phyloP scores from a whole-genome alignment of 345 rosid genomes.

The Eucalyptus sp. region DNA sequence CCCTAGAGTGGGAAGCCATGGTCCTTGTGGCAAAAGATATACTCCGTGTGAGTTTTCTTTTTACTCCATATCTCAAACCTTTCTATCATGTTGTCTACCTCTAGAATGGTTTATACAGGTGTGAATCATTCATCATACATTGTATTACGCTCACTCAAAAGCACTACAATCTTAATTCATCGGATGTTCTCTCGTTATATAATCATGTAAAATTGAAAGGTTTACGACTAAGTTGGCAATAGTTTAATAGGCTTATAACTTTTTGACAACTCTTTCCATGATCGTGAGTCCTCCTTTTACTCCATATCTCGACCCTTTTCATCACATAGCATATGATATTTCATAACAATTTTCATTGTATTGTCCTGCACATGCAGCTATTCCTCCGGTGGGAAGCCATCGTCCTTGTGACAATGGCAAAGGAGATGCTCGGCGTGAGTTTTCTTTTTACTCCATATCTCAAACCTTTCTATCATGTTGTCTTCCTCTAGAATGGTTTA shows the following conservation, averaged over 20 bases:
- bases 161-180: accelerated
- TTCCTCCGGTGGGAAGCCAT: too few relatives aligned
- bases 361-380: not conserved
- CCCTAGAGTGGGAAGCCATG: too few relatives aligned
- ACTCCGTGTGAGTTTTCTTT: not conserved
- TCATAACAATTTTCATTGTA: not conserved
- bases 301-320: accelerated
- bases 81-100: not conserved
- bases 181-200: accelerated
- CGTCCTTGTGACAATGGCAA: accelerated
- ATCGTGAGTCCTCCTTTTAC: too few relatives aligned
- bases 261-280: too few relatives aligned
- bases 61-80: not conserved
- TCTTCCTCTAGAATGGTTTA: not conserved
- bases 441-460: not conserved
- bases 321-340: not conserved
- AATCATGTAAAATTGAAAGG: too few relatives aligned
- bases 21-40: too few relatives aligned
- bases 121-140: not conserved
- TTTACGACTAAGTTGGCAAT: too few relatives aligned
- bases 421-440: not conserved
- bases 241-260: too few relatives aligned
- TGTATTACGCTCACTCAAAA: accelerated
- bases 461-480: accelerated
- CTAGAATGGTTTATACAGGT: not conserved